Conservation (phyloP, 169 alveolate genomes). For the Eimeria zaria region DNA sequence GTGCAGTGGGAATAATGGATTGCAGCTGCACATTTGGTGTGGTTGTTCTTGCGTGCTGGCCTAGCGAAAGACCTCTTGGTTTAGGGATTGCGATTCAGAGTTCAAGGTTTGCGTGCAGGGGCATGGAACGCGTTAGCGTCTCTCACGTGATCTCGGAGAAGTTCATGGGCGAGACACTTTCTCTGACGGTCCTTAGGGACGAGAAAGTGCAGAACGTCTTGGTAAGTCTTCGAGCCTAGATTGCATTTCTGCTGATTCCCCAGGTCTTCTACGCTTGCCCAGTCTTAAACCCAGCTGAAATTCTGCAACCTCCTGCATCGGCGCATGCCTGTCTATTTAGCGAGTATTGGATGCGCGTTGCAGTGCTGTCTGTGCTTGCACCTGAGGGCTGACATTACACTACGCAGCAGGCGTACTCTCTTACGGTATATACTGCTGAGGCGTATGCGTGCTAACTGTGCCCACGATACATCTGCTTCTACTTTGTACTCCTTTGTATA, state of each 20-base stretch:
- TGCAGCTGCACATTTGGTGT: not conserved
- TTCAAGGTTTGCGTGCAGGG: constrained; percentile 73
- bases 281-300: not conserved
- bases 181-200: constrained; percentile 86
- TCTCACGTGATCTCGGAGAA: constrained; percentile 87
- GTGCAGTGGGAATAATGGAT: not conserved
- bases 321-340: not conserved
- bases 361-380: not conserved
- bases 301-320: not conserved
- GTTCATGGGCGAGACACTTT: constrained; percentile 89
- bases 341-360: not conserved
- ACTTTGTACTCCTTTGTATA: not conserved
- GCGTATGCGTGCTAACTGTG: not conserved
- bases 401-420: not conserved
- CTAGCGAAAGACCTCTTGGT: not conserved
- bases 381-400: not conserved
- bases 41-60: not conserved
- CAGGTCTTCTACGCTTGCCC: not conserved
- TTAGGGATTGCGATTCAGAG: not conserved
- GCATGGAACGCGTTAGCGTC: constrained; percentile 89
- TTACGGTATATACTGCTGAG: not conserved
- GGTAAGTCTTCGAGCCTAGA: constrained; percentile 64
- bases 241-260: not conserved
- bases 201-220: constrained; percentile 81
- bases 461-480: not conserved